A percentile compares a stretch with the other conserved stretches of the same genome.
Conservation (phyloP, 805 yeast genomes). For the Myxozyma lipomycoides region DNA sequence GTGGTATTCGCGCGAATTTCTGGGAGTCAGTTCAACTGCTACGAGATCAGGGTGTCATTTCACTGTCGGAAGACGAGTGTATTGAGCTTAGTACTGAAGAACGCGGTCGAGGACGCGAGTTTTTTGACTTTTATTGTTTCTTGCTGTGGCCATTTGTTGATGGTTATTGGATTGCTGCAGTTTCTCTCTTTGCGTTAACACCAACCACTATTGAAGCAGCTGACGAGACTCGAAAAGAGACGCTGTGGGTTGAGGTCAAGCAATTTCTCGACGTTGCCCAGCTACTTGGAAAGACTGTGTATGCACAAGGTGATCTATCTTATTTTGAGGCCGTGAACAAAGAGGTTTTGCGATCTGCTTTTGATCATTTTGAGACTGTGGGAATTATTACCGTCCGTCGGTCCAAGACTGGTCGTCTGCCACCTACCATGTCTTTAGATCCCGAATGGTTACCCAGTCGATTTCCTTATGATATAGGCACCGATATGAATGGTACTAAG, state of each 20-base stretch:
- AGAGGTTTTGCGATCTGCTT: slow-evolving; percentile 40
- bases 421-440: slow-evolving; percentile 27
- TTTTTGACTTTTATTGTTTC: slow-evolving; percentile 42
- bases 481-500: neutral
- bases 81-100: slow-evolving; percentile 28
- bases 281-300: slow-evolving; percentile 42
- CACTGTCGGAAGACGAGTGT: slow-evolving; percentile 25
- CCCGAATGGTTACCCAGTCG: slow-evolving; percentile 31
- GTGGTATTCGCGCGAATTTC: slow-evolving; percentile 38
- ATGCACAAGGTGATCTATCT: slow-evolving; percentile 41
- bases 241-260: slow-evolving; percentile 35
- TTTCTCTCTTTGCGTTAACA: slow-evolving; percentile 38
- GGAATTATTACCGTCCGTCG: slow-evolving; percentile 35
- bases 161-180: slow-evolving; percentile 43
- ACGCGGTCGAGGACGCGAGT: slow-evolving; percentile 32
- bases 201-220: slow-evolving; percentile 28
- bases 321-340: slow-evolving; percentile 43
- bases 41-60: slow-evolving; percentile 35
- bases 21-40: slow-evolving; percentile 34
- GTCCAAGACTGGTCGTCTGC: slow-evolving; percentile 24
- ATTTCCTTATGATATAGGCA: slow-evolving; percentile 4
- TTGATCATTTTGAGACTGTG: slow-evolving; percentile 35
- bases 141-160: slow-evolving; percentile 45
- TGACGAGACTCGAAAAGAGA: slow-evolving; percentile 13
- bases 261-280: slow-evolving; percentile 39